Conservation (phyloP, 495 filamentous ascomycete genomes). For the Hypoxylon lienhwacheense region DNA sequence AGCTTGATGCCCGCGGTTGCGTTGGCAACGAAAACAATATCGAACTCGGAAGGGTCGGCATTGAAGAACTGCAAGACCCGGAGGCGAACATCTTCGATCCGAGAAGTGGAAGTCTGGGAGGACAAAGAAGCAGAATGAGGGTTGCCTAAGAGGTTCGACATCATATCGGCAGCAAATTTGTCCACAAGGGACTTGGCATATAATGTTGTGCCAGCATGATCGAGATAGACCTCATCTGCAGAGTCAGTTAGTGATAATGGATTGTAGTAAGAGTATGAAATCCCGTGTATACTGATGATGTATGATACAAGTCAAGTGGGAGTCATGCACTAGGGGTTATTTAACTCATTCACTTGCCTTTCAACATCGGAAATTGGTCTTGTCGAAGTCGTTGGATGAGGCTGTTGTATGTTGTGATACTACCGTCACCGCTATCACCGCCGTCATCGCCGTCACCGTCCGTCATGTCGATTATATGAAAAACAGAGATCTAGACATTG, state of each 20-base stretch:
- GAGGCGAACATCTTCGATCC: constrained; percentile 76
- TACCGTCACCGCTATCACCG: no score
- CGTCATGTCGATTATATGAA: constrained; percentile 32
- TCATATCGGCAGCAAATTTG: constrained; percentile 73
- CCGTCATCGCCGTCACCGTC: no score
- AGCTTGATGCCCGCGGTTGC: constrained; percentile 90
- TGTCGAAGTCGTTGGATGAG: constrained; percentile 69
- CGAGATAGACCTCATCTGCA: constrained; percentile 79
- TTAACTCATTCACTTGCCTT: constrained; percentile 57
- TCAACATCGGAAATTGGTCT: constrained; percentile 81
- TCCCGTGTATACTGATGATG: no score
- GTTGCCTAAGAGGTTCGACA: constrained; percentile 80
- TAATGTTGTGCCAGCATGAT: constrained; percentile 87
- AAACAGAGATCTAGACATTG: constrained; percentile 17
- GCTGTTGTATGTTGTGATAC: constrained; percentile 58
- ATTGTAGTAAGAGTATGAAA: neutral
- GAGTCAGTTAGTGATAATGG: constrained; percentile 6
- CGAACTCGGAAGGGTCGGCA: constrained; percentile 80
- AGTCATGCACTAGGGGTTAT: neutral
- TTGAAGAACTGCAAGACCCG: constrained; percentile 77
- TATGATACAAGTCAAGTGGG: no score
- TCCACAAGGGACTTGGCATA: constrained; percentile 83
- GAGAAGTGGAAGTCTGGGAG: constrained; percentile 71
- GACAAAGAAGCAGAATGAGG: constrained; percentile 85
- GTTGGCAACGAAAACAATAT: constrained; percentile 89